phyloP scores from a whole-genome alignment of 2,329 filamentous ascomycete genomes.

The Dactylella cylindrospora region DNA sequence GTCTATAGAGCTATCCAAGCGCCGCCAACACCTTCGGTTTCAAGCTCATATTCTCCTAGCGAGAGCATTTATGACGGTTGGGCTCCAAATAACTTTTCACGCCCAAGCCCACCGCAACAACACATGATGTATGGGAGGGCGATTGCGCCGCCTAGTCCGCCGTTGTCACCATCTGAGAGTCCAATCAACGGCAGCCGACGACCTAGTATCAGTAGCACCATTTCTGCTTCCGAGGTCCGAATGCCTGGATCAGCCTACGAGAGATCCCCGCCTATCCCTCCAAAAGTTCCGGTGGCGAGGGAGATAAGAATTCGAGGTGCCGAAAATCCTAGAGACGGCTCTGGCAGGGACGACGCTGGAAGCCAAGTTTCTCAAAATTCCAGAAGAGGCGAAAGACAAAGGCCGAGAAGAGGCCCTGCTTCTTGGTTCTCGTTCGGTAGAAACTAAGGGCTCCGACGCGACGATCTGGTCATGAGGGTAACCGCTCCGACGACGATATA shows the following conservation, averaged over 20 bases:
- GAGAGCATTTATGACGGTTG: constrained; percentile 5
- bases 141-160: constrained; percentile 23
- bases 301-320: constrained; percentile 6
- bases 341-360: background rate
- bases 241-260: constrained; percentile 13
- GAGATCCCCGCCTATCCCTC: constrained; percentile 2
- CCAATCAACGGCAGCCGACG: constrained; percentile 11
- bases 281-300: background rate
- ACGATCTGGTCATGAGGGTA: no score
- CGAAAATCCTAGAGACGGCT: background rate
- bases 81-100: constrained; percentile 20
- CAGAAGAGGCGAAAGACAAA: constrained; percentile 11
- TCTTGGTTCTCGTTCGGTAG: constrained; percentile 38
- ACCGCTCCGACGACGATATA: no score
- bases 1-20: constrained; percentile 25
- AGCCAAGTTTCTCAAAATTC: constrained; percentile 1
- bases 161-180: constrained; percentile 29
- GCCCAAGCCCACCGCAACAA: constrained; percentile 16
- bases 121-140: constrained; percentile 14
- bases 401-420: constrained; percentile 15
- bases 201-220: constrained; percentile 18
- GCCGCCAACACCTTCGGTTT: constrained; percentile 16
- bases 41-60: constrained; percentile 6
- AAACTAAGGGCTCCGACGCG: no score
- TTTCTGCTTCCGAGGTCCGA: constrained; percentile 9